Evolutionary conservation across 2,329 filamentous ascomycete species (phyloP).

Genomic region (Colletotrichum spaethianum): DNA sequence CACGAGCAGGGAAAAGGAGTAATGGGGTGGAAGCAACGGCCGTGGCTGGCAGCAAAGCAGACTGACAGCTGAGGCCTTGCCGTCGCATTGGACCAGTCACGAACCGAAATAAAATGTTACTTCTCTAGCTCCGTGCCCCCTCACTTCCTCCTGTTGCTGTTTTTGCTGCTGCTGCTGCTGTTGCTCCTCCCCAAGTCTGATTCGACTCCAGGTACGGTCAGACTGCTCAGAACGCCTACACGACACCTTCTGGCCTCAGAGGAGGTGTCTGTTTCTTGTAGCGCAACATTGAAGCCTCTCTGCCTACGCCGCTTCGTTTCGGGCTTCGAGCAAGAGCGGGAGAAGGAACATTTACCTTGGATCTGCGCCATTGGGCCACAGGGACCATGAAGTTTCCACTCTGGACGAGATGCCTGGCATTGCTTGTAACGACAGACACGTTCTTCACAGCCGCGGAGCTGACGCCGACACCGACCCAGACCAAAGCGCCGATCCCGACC

Average conservation of each 20-base stretch:
- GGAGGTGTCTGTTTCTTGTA: background rate
- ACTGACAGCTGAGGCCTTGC: conserved; percentile 2
- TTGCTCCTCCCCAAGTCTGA: background rate
- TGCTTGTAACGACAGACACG: background rate
- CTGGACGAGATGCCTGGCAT: conserved; percentile 10
- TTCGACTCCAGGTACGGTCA: background rate
- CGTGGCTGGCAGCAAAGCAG: conserved; percentile 4
- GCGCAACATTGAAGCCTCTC: background rate
- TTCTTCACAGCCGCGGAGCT: conserved; percentile 6
- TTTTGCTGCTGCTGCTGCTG: background rate
- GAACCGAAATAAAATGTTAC: background rate
- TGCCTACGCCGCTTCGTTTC: background rate
- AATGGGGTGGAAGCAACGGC: background rate
- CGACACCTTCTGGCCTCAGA: background rate
- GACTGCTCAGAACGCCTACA: background rate
- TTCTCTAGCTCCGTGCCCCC: background rate
- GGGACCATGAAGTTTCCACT: conserved; percentile 20
- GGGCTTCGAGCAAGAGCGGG: background rate
- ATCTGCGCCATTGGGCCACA: background rate
- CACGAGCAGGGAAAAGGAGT: conserved; percentile 20
- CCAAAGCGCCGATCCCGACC: background rate
- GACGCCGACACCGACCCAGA: conserved; percentile 21
- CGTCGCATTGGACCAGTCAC: conserved; percentile 1
- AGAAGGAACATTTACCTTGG: background rate
- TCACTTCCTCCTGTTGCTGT: background rate